phyloP scores from a whole-genome alignment of 768 basidiomycete species.

The Glaciozyma antarctica region DNA sequence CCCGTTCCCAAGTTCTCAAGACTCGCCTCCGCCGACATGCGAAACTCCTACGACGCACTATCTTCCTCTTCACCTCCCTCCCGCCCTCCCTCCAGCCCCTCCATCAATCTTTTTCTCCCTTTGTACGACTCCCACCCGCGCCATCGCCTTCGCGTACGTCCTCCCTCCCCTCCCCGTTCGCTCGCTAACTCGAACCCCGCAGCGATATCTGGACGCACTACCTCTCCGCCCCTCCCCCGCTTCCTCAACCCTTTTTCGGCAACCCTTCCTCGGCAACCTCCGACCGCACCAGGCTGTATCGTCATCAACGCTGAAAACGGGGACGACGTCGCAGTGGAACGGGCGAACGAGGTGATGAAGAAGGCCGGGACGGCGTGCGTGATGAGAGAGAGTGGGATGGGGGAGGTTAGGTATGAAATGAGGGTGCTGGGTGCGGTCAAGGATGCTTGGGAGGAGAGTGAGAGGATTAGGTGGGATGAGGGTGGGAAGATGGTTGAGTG shows the following conservation, averaged over 20 bases:
- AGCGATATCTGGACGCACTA: no score
- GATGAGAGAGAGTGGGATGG: constrained; percentile 5
- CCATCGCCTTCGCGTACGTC: constrained; percentile 3
- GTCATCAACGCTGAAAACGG: constrained; percentile 16
- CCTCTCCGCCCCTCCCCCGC: background rate
- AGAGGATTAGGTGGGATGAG: constrained; percentile 14
- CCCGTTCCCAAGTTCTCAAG: background rate
- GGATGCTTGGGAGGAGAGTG: constrained; percentile 1
- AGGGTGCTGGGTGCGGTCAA: constrained; percentile 15
- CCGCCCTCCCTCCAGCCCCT: background rate
- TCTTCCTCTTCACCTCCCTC: background rate
- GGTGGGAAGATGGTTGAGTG: constrained; percentile 12
- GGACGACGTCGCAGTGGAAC: constrained; percentile 1
- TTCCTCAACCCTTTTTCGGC: constrained; percentile 20
- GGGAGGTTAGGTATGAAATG: constrained; percentile 23
- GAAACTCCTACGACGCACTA: background rate
- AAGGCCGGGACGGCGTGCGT: background rate
- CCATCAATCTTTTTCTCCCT: constrained; percentile 25
- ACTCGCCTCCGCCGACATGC: background rate
- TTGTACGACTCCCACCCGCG: constrained; percentile 19
- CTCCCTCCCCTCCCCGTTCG: no score
- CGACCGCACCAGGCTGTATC: constrained; percentile 12
- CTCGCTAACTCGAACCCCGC: no score
- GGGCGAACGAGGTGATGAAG: constrained; percentile 19
- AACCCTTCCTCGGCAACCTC: background rate